These are phyloP conservation scores for Fennellomyces sp. DNA, from an alignment of 371 early-diverging fungal genomes.

Conservation along the genomic window DNA sequence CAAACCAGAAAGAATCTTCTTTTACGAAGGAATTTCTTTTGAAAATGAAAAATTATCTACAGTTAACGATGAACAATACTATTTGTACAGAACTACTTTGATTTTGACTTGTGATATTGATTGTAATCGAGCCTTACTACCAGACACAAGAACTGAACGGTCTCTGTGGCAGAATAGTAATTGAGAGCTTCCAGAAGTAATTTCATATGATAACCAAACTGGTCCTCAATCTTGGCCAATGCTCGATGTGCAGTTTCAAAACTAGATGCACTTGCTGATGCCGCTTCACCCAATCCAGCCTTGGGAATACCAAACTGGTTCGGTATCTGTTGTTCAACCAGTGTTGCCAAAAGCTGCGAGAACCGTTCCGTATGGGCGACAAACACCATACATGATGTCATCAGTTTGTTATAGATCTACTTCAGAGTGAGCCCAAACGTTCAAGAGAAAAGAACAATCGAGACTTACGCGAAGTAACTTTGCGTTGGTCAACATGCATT, in stretches of 20 bases:
- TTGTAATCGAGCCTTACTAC: constrained; percentile 83
- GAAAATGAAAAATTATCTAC: too few relatives aligned
- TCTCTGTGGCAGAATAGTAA: constrained; percentile 75
- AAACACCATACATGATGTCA: constrained; percentile 72
- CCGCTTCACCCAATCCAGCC: constrained; percentile 23
- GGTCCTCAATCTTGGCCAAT: constrained; percentile 61
- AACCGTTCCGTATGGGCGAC: constrained; percentile 56
- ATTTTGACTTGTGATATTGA: constrained; percentile 18
- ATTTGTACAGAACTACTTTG: too few relatives aligned
- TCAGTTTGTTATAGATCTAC: constrained; percentile 74
- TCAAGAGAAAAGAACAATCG: not conserved
- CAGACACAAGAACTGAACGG: constrained; percentile 73
- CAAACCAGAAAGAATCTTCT: too few relatives aligned
- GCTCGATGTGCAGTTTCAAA: constrained; percentile 38
- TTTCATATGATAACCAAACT: constrained; percentile 70
- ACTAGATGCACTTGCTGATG: not conserved
- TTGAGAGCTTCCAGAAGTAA: constrained; percentile 76
- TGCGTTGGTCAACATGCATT: constrained; percentile 87
- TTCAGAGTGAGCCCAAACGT: too few relatives aligned
- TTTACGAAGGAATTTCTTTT: too few relatives aligned
- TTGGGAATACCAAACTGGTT: constrained; percentile 46
- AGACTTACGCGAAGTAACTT: constrained; percentile 73
- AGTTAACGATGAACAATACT: too few relatives aligned
- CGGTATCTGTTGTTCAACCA: constrained; percentile 47
- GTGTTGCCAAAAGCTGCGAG: constrained; percentile 32